Percentiles rank a stretch among this genome's conserved stretches.
phyloP scores from a whole-genome alignment of 345 rosid species.

The Noccaea bulbosa region DNA sequence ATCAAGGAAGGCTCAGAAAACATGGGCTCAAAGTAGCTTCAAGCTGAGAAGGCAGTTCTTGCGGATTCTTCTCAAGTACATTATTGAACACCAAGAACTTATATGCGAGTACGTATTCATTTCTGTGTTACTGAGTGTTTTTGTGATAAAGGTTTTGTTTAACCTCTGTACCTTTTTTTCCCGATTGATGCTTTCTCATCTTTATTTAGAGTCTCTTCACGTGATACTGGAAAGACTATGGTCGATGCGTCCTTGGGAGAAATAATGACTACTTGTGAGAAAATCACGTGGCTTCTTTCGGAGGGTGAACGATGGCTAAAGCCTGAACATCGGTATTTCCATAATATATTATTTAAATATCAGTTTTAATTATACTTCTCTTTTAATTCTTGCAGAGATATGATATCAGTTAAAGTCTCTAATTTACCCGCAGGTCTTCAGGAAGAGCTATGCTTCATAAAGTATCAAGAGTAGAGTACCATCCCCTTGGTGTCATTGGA shows the following conservation, averaged over 20 bases:
- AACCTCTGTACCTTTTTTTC: not conserved
- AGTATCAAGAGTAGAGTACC: constrained; percentile 85
- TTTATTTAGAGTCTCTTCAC: constrained; percentile 78
- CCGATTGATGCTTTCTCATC: constrained; percentile 15
- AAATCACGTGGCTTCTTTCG: constrained; percentile 97
- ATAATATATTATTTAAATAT: not conserved
- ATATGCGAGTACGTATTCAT: constrained; percentile 85
- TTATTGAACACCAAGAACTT: constrained; percentile 89
- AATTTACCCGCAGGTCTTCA: constrained; percentile 60
- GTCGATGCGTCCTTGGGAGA: constrained; percentile 98
- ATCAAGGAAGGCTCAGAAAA: constrained; percentile 92
- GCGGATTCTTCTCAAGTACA: constrained; percentile 87
- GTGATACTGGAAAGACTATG: constrained; percentile 99
- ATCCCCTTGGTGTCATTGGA: constrained; percentile 94
- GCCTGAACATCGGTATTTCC: constrained; percentile 81
- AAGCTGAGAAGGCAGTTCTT: constrained; percentile 92
- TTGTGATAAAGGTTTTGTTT: constrained; percentile 6
- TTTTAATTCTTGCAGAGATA: not conserved
- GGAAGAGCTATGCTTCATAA: constrained; percentile 98
- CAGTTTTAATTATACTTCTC: not conserved
- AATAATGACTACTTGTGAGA: constrained; percentile 99
- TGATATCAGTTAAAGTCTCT: constrained; percentile 1
- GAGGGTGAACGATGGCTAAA: constrained; percentile 97
- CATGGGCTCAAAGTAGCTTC: constrained; percentile 92
- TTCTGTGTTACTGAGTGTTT: constrained; percentile 23